Conservation (phyloP, 176 grass and related monocot species). For the Canna indica region DNA sequence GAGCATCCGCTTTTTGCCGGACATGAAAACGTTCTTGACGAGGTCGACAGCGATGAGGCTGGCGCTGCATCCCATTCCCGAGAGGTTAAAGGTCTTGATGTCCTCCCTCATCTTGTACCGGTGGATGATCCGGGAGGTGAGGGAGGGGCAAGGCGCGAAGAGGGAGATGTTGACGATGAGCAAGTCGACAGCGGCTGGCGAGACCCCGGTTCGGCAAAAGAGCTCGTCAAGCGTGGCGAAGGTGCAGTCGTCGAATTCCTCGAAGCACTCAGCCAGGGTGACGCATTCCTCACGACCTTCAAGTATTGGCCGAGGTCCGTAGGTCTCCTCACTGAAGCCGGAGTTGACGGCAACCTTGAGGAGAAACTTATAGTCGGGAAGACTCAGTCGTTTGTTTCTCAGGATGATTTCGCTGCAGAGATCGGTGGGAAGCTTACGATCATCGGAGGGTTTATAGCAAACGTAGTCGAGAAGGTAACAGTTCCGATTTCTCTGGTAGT, state of each 20-base stretch:
- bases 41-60: conserved; percentile 35
- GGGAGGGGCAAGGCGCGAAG: conserved; percentile 44
- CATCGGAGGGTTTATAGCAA: conserved; percentile 24
- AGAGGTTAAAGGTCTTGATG: conserved; percentile 42
- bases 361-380: conserved; percentile 22
- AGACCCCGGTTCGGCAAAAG: not conserved
- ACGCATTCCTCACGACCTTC: conserved; percentile 22
- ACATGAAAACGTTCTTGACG: conserved; percentile 31
- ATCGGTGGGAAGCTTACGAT: conserved; percentile 19
- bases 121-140: conserved; percentile 27
- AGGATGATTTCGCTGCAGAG: conserved; percentile 8
- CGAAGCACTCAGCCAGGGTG: conserved; percentile 21
- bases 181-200: conserved; percentile 29
- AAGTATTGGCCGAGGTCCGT: conserved; percentile 20
- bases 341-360: conserved; percentile 23
- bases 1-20: conserved; percentile 14
- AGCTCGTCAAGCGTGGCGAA: not conserved
- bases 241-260: not conserved
- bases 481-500: not conserved
- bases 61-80: conserved; percentile 64
- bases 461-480: conserved; percentile 32
- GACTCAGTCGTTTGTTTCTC: conserved; percentile 18
- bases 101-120: conserved; percentile 38
- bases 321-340: conserved; percentile 25
- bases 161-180: conserved; percentile 39